Conservation (phyloP, 305 asterid species). For the Withania somnifera region DNA sequence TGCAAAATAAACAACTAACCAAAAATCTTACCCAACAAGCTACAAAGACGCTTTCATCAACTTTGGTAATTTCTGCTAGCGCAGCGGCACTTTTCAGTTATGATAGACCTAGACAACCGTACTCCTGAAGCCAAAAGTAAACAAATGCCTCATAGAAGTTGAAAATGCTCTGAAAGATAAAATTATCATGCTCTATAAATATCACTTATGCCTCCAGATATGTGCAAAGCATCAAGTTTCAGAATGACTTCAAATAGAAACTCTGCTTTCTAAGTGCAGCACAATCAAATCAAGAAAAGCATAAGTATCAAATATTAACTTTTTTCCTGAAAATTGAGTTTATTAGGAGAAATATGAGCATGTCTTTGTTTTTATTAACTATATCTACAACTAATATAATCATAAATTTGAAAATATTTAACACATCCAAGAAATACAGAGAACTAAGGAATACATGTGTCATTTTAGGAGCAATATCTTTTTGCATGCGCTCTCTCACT, state of each 20-base stretch:
- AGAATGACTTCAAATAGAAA: constrained; percentile 91
- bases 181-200: background rate
- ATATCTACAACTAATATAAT: background rate
- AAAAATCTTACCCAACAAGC: constrained; percentile 78
- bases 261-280: constrained; percentile 92
- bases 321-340: background rate
- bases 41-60: constrained; percentile 89
- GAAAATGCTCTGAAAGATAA: background rate
- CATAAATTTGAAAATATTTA: no score
- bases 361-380: background rate
- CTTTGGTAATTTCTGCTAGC: constrained; percentile 77
- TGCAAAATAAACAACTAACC: background rate
- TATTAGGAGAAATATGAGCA: background rate
- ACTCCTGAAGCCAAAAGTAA: constrained; percentile 40
- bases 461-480: constrained; percentile 39
- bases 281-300: background rate
- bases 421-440: background rate
- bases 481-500: constrained; percentile 37
- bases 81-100: constrained; percentile 83
- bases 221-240: constrained; percentile 59
- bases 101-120: constrained; percentile 85
- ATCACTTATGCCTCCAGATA: constrained; percentile 89
- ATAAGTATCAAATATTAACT: background rate
- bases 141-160: background rate
- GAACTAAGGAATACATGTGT: constrained; percentile 15